Evolutionary conservation across 1,284 basidiomycete genomes (phyloP).

Genomic region (Cerioporus squamosus): DNA sequence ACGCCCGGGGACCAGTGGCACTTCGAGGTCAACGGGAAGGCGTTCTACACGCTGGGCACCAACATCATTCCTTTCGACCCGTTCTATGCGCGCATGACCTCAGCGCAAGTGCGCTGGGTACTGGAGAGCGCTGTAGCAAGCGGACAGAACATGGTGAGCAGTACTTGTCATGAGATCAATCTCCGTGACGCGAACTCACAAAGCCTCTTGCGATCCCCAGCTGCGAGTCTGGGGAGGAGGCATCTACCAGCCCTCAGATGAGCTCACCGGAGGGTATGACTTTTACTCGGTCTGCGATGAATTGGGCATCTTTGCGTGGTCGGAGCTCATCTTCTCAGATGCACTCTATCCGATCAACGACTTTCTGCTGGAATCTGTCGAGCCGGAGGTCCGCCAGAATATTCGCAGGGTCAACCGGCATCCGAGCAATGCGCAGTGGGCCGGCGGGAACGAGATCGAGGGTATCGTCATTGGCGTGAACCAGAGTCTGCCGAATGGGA

Average conservation of each 20-base stretch:
- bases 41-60: conserved; percentile 58
- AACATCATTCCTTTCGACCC: conserved; percentile 66
- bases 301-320: conserved; percentile 67
- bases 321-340: conserved; percentile 68
- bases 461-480: conserved; percentile 51
- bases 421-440: conserved; percentile 64
- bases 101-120: conserved; percentile 58
- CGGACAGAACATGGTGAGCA: conserved; percentile 64
- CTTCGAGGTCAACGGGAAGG: conserved; percentile 59
- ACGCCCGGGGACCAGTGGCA: conserved; percentile 65
- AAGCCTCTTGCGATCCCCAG: neutral
- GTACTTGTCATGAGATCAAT: neutral
- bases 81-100: conserved; percentile 56
- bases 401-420: conserved; percentile 59
- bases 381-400: conserved; percentile 63
- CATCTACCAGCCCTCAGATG: conserved; percentile 40
- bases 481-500: conserved; percentile 42
- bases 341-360: conserved; percentile 59
- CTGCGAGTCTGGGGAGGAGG: conserved; percentile 57
- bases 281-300: conserved; percentile 67
- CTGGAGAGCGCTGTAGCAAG: conserved; percentile 57
- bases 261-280: conserved; percentile 53
- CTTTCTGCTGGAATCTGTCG: conserved; percentile 55
- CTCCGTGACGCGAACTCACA: neutral
- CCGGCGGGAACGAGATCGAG: conserved; percentile 66